A percentile compares a stretch with the other conserved stretches of the same genome.
These are phyloP conservation scores for Alternaria solani DNA, from an alignment of 2,329 filamentous ascomycete species.

Conservation along the genomic window DNA sequence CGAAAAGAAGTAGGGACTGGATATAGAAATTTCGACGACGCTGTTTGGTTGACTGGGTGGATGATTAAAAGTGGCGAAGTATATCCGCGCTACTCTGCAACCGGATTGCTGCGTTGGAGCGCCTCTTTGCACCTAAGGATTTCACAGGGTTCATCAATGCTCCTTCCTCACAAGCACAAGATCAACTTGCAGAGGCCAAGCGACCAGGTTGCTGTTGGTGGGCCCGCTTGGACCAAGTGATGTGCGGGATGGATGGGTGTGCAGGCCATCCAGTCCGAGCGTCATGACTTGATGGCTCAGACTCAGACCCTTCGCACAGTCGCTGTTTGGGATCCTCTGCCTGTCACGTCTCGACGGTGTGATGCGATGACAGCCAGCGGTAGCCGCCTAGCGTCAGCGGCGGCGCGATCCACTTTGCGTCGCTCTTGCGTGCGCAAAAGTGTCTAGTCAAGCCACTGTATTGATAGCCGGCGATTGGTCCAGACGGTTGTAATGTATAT, in stretches of 20 bases:
- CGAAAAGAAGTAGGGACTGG: constrained; percentile 42
- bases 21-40: constrained; percentile 42
- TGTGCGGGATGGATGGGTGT: constrained; percentile 53
- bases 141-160: constrained; percentile 40
- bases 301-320: constrained; percentile 24
- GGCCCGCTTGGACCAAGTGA: constrained; percentile 48
- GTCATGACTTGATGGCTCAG: constrained; percentile 29
- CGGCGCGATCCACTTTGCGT: constrained; percentile 25
- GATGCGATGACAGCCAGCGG: constrained; percentile 34
- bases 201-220: constrained; percentile 37
- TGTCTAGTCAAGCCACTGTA: constrained; percentile 12
- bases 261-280: constrained; percentile 33
- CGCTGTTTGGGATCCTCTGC: constrained; percentile 29
- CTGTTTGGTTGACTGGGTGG: constrained; percentile 46
- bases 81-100: constrained; percentile 43
- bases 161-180: constrained; percentile 29
- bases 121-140: constrained; percentile 39
- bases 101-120: constrained; percentile 35
- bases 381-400: constrained; percentile 40
- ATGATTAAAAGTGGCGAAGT: constrained; percentile 53
- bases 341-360: constrained; percentile 29
- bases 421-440: constrained; percentile 20
- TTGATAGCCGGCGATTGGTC: constrained; percentile 2
- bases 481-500: constrained; percentile 12
- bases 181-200: constrained; percentile 26